phyloP scores from a whole-genome alignment of 2,329 filamentous ascomycete genomes.

The Apiospora saccharicola region DNA sequence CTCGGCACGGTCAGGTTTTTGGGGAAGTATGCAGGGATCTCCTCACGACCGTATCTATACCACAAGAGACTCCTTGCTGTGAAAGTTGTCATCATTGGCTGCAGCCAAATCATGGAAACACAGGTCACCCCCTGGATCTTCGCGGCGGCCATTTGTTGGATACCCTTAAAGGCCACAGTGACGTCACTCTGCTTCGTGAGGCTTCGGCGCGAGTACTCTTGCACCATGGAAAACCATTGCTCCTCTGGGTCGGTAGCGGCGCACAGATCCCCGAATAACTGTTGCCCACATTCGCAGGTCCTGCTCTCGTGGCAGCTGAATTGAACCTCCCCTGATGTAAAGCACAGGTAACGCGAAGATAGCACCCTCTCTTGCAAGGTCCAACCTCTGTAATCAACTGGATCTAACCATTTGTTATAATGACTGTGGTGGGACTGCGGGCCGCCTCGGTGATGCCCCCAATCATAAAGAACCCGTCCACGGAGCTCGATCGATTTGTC shows the following conservation, averaged over 20 bases:
- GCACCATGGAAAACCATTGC: conserved; percentile 19
- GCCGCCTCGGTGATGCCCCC: conserved; percentile 26
- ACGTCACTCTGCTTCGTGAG: conserved; percentile 19
- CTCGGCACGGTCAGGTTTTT: neutral
- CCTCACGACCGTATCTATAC: neutral
- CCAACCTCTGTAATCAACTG: conserved; percentile 8
- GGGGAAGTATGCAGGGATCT: neutral
- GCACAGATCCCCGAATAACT: neutral
- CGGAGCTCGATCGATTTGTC: conserved; percentile 1
- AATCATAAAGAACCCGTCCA: conserved; percentile 9
- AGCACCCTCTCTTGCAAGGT: conserved; percentile 23
- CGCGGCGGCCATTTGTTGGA: neutral
- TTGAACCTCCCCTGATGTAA: conserved; percentile 23
- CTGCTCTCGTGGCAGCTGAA: conserved; percentile 17
- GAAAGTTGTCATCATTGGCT: neutral
- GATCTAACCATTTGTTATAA: neutral
- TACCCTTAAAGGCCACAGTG: conserved; percentile 17
- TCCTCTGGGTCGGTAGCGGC: conserved; percentile 3
- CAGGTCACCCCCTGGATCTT: neutral
- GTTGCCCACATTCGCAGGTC: conserved; percentile 24
- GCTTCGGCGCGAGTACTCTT: conserved; percentile 1
- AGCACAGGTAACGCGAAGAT: conserved; percentile 20
- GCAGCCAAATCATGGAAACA: conserved; percentile 21
- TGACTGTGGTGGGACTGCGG: neutral
- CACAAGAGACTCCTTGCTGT: conserved; percentile 20